A percentile compares a stretch with the other conserved stretches of the same genome.
Conservation (phyloP, 1,284 basidiomycete species). For the Tylopilus sp. region DNA sequence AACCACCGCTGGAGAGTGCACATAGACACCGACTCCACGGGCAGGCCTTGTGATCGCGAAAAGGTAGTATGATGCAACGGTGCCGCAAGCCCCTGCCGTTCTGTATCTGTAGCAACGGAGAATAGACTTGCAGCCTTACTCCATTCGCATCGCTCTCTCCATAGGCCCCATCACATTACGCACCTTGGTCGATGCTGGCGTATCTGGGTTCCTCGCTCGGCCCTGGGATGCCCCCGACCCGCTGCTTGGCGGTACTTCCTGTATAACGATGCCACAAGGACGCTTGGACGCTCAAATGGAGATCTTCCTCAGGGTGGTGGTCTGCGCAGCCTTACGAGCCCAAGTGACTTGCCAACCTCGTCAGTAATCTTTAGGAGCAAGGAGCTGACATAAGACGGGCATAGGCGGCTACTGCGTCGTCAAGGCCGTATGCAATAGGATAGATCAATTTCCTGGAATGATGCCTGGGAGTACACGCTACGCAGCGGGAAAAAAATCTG, state of each 20-base stretch:
- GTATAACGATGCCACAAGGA: no score
- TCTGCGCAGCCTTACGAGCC: no score
- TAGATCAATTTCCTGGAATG: neutral
- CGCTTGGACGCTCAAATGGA: no score
- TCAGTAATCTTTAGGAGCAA: no score
- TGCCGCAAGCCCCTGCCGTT: neutral
- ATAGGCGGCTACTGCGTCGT: no score
- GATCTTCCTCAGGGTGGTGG: no score
- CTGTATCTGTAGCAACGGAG: neutral
- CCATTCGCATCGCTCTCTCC: neutral
- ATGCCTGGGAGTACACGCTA: neutral
- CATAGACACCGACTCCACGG: neutral
- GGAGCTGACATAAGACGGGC: no score
- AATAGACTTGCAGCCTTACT: neutral
- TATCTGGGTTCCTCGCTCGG: neutral
- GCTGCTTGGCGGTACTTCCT: no score
- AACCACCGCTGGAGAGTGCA: neutral
- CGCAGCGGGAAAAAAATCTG: neutral
- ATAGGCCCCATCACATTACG: neutral
- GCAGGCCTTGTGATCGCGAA: neutral
- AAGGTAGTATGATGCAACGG: neutral
- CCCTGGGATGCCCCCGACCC: no score
- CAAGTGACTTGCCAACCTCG: no score
- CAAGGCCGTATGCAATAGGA: neutral
- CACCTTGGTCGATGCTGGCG: neutral